Percentiles rank a stretch among this genome's conserved stretches.
Evolutionary conservation across 2,329 filamentous ascomycete genomes (phyloP).

Genomic region (Neurospora crassa): DNA sequence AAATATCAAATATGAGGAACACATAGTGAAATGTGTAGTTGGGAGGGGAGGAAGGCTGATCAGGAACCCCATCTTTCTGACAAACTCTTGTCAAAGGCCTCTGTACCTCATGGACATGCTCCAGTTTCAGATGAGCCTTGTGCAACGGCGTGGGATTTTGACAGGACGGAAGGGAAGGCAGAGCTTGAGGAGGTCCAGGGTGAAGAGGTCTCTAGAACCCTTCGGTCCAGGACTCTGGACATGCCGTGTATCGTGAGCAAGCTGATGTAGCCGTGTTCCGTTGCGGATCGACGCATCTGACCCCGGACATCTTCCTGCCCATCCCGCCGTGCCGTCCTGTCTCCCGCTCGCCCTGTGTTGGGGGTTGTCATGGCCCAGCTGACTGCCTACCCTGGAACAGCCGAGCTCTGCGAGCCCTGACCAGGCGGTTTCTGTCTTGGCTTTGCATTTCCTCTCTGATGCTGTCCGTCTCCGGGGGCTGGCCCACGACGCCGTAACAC

Average conservation of each 20-base stretch:
- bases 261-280: background rate
- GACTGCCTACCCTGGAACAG: background rate
- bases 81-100: background rate
- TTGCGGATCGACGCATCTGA: background rate
- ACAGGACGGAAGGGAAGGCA: background rate
- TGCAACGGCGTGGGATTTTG: background rate
- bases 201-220: background rate
- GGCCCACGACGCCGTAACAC: background rate
- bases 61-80: background rate
- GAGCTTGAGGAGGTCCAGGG: background rate
- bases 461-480: background rate
- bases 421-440: background rate
- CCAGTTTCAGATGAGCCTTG: background rate
- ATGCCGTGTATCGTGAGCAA: slow-evolving; percentile 34
- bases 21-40: background rate
- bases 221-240: slow-evolving; percentile 81
- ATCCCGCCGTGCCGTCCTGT: background rate
- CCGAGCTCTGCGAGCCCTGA: background rate
- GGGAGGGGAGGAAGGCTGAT: background rate
- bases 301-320: background rate
- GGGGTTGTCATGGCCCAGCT: background rate
- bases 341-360: background rate
- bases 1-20: background rate
- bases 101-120: background rate
- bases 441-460: background rate